Percentiles rank a stretch among this genome's conserved stretches.
Evolutionary conservation across 139 green algal genomes (phyloP).

Genomic region (Pleodorina starrii): DNA sequence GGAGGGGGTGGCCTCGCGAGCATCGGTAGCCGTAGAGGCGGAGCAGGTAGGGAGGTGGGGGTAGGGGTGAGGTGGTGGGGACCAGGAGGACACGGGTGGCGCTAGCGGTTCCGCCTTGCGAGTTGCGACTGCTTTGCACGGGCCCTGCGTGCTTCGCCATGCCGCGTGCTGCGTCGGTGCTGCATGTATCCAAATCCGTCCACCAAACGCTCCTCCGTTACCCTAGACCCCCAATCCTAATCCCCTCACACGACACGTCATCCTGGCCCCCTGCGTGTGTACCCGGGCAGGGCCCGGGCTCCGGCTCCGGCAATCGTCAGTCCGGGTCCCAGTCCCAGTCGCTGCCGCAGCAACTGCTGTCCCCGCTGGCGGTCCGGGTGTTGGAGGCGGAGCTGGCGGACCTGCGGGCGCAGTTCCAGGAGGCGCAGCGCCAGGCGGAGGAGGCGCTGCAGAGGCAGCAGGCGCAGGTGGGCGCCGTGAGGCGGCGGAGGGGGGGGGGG

Average conservation of each 20-base stretch:
- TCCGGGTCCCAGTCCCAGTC: too few relatives aligned
- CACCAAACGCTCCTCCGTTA: not conserved
- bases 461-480: constrained; percentile 19
- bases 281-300: not conserved
- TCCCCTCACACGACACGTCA: not conserved
- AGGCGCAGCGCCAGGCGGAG: constrained; percentile 25
- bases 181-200: not conserved
- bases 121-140: not conserved
- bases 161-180: not conserved
- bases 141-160: not conserved
- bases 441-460: constrained; percentile 4
- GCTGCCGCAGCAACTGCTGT: too few relatives aligned
- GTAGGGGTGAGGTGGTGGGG: too few relatives aligned
- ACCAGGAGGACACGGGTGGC: not conserved
- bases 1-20: not conserved
- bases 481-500: not conserved
- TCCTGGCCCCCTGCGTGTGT: not conserved
- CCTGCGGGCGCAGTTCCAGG: constrained; percentile 3
- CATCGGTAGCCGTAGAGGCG: too few relatives aligned
- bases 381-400: constrained; percentile 21
- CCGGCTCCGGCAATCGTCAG: too few relatives aligned
- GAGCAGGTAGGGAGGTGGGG: too few relatives aligned
- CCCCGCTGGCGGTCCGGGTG: not conserved
- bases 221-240: not conserved
- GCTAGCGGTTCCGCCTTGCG: not conserved